Conservation (phyloP, 768 basidiomycete species). For the Russula virescens region DNA sequence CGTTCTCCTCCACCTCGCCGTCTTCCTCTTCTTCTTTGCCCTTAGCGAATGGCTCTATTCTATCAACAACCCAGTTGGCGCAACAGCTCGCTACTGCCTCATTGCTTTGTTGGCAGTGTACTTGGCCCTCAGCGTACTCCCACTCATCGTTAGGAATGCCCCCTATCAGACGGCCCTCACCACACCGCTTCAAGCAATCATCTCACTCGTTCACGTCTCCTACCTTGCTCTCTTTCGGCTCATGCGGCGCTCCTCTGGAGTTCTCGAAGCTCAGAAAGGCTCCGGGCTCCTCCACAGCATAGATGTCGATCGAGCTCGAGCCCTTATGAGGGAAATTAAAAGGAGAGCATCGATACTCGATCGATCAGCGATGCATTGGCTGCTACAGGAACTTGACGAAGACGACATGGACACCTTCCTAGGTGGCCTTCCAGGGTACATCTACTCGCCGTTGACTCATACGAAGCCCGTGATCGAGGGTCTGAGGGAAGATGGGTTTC, state of each 20-base stretch:
- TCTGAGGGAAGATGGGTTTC: not conserved
- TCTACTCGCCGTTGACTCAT: not conserved
- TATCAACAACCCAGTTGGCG: not conserved
- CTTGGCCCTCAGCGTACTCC: conserved; percentile 1
- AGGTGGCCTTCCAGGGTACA: conserved; percentile 2
- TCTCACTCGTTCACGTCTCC: not conserved
- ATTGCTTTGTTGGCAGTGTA: not conserved
- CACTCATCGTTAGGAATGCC: conserved; percentile 3
- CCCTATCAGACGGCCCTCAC: conserved; percentile 15
- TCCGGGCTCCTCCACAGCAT: not conserved
- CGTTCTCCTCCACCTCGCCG: conserved; percentile 6
- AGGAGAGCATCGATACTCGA: not conserved
- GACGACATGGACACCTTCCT: conserved; percentile 3
- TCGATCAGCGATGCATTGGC: conserved; percentile 7
- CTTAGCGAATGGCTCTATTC: conserved; percentile 3
- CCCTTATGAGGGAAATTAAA: not conserved
- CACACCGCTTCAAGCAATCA: not conserved
- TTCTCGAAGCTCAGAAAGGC: not conserved
- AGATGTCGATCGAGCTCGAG: not conserved
- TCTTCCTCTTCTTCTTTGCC: conserved; percentile 15
- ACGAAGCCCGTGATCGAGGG: not conserved
- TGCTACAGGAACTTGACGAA: not conserved
- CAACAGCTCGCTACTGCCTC: not conserved
- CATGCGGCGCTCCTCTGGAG: not conserved
- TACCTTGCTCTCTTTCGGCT: not conserved